Conservation (phyloP, 148 eudicot genomes). For the Polygonum aviculare region DNA sequence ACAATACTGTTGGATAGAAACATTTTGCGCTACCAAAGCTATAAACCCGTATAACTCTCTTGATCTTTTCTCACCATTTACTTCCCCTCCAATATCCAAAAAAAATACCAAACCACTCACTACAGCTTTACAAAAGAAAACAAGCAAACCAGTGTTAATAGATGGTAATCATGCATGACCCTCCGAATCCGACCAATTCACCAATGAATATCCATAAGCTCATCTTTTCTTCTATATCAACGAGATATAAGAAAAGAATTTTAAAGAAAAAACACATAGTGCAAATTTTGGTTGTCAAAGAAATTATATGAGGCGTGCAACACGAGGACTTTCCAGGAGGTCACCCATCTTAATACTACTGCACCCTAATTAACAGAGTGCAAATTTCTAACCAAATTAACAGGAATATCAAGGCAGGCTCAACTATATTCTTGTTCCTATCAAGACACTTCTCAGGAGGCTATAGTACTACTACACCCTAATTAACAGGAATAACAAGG, state of each 20-base stretch:
- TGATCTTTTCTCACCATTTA: not conserved
- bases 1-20: not conserved
- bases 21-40: not conserved
- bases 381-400: not conserved
- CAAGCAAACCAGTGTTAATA: not conserved
- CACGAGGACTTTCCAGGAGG: too few species aligned
- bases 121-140: not conserved
- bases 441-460: too few species aligned
- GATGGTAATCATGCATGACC: not conserved
- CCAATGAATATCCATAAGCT: not conserved
- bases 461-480: too few species aligned
- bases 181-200: not conserved
- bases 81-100: not conserved
- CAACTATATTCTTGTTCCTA: not conserved
- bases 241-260: not conserved
- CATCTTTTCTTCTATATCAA: not conserved
- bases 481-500: not conserved
- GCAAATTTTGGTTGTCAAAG: not conserved
- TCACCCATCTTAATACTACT: too few species aligned
- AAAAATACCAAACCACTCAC: not conserved
- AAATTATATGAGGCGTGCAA: too few species aligned
- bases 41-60: not conserved
- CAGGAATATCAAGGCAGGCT: not conserved
- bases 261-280: not conserved
- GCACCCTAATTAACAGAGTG: too few species aligned